A percentile compares a stretch with the other conserved stretches of the same genome.
phyloP scores from a whole-genome alignment of 2,329 filamentous ascomycete genomes.

The Ophiostoma sp. region DNA sequence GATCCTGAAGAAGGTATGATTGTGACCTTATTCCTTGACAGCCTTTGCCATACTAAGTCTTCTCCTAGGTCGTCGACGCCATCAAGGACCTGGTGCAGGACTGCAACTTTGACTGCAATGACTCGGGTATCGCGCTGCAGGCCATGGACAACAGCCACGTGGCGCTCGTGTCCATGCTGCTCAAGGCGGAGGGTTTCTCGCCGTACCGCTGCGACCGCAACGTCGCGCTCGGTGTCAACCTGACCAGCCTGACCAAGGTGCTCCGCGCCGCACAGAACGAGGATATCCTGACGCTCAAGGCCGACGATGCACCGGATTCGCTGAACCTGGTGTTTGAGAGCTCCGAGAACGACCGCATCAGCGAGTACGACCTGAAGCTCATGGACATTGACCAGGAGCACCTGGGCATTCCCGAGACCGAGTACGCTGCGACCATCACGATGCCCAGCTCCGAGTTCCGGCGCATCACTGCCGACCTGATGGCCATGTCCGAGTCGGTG shows the following conservation, averaged over 20 bases:
- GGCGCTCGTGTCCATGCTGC: conserved; percentile 96
- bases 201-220: conserved; percentile 98
- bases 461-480: conserved; percentile 88
- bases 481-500: conserved; percentile 90
- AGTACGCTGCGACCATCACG: conserved; percentile 84
- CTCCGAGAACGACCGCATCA: conserved; percentile 78
- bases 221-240: conserved; percentile 95
- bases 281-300: conserved; percentile 93
- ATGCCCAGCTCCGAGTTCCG: conserved; percentile 90
- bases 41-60: not conserved
- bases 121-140: conserved; percentile 94
- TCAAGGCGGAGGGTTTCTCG: conserved; percentile 89
- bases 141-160: conserved; percentile 99
- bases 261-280: conserved; percentile 90
- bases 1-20: conserved; percentile 86
- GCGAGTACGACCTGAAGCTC: conserved; percentile 99
- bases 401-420: conserved; percentile 96
- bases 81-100: conserved; percentile 99
- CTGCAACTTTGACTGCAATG: conserved; percentile 99
- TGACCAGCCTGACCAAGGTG: conserved; percentile 94
- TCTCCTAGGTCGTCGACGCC: conserved; percentile 81
- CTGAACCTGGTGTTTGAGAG: conserved; percentile 96
- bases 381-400: conserved; percentile 99
- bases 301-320: conserved; percentile 91
- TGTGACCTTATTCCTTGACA: not conserved